phyloP scores from a whole-genome alignment of 140 eudicot species.

The Senecio squalidus region DNA sequence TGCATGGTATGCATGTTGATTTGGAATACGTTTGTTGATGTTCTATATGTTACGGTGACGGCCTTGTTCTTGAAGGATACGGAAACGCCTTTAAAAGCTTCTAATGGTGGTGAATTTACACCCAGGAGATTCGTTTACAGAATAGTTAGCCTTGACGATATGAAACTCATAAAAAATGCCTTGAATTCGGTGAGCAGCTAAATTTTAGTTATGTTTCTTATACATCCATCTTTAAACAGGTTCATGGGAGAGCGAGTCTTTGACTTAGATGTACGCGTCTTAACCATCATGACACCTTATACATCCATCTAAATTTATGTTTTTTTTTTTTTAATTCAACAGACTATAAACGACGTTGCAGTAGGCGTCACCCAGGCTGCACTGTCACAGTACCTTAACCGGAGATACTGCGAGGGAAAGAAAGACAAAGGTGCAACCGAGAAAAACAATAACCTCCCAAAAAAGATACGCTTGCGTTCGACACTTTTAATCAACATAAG shows the following conservation, averaged over 20 bases:
- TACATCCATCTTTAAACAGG: no score
- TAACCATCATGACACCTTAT: no score
- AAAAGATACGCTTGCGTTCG: conserved; percentile 33
- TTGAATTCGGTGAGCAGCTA: conserved; percentile 19
- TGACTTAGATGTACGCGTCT: no score
- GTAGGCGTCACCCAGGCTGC: conserved; percentile 58
- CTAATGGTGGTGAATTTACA: conserved; percentile 21
- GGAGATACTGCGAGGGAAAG: conserved; percentile 39
- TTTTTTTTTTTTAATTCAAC: not conserved
- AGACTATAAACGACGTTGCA: conserved; percentile 62
- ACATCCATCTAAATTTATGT: no score
- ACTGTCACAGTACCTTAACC: conserved; percentile 44
- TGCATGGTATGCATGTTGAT: conserved; percentile 15
- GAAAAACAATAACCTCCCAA: conserved; percentile 28
- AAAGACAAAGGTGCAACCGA: conserved; percentile 14
- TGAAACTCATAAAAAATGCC: conserved; percentile 29
- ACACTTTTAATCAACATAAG: conserved; percentile 34
- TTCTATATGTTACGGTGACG: conserved; percentile 29
- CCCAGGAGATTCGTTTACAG: conserved; percentile 37
- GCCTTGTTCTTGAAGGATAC: conserved; percentile 41
- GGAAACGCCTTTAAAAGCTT: conserved; percentile 31
- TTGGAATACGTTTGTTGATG: conserved; percentile 36
- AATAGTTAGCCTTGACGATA: conserved; percentile 37
- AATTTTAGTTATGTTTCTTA: no score
- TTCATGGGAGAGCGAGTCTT: no score